phyloP scores from a whole-genome alignment of 1,139 yeast genomes.

The Candida dubliniensis region DNA sequence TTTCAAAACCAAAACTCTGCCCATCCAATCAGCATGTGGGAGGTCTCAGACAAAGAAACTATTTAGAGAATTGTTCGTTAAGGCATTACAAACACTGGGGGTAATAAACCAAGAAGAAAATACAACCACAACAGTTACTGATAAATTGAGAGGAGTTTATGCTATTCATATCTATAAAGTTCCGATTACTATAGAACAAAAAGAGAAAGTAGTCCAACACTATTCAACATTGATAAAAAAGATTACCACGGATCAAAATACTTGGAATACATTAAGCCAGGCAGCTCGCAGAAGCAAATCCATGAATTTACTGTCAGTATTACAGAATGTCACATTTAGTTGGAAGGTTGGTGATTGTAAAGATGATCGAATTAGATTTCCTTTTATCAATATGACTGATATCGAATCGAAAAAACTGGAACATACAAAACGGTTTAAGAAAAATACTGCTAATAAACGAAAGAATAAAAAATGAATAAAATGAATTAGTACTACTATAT shows the following conservation, averaged over 20 bases:
- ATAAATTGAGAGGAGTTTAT: conserved; percentile 42
- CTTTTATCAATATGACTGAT: background rate
- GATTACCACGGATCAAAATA: background rate
- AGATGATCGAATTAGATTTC: conserved; percentile 3
- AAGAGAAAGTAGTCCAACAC: conserved; percentile 20
- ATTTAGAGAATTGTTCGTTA: conserved; percentile 11
- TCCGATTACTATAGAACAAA: conserved; percentile 37
- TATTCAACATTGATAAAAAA: background rate
- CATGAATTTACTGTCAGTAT: background rate
- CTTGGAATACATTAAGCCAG: background rate
- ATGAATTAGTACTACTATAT: conserved; percentile 9
- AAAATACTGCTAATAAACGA: background rate
- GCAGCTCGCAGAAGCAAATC: background rate
- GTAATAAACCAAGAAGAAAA: background rate
- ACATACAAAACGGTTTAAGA: too few relatives aligned
- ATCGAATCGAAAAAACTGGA: background rate
- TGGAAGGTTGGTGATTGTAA: background rate
- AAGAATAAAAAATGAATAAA: background rate
- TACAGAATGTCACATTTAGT: background rate
- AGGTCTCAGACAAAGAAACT: conserved; percentile 30
- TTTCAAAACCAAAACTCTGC: conserved; percentile 28
- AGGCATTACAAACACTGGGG: conserved; percentile 3
- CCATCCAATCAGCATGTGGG: conserved; percentile 36
- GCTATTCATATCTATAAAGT: conserved; percentile 34
- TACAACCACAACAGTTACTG: conserved; percentile 4